Evolutionary conservation across 139 green algal genomes (phyloP).

Genomic region (Chlamydomonas eustigma): DNA sequence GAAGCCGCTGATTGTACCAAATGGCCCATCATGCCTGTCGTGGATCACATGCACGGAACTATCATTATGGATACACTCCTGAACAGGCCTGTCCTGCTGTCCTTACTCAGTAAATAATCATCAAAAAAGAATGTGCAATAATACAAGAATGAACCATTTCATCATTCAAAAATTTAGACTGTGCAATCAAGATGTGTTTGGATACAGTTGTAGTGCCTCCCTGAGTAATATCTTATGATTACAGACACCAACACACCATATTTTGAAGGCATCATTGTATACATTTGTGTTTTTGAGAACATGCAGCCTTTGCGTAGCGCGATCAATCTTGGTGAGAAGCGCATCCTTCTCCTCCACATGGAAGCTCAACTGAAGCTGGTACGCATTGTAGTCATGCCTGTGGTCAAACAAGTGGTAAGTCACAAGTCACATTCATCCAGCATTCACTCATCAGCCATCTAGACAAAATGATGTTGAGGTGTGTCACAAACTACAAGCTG

Average conservation of each 20-base stretch:
- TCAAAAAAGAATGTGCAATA: not conserved
- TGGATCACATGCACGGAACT: constrained; percentile 25
- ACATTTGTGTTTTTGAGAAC: constrained; percentile 76
- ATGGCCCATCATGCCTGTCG: constrained; percentile 79
- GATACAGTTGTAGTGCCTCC: not conserved
- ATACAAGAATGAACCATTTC: not conserved
- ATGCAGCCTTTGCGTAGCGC: constrained; percentile 53
- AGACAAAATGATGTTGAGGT: not conserved
- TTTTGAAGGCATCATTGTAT: constrained; percentile 85
- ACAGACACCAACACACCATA: too few species aligned
- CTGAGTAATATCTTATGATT: too few species aligned
- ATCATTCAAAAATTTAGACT: not conserved
- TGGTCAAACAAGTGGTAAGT: not conserved
- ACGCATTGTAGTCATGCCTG: constrained; percentile 76
- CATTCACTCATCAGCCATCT: constrained; percentile 1
- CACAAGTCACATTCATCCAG: not conserved
- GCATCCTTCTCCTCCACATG: constrained; percentile 74
- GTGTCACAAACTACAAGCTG: not conserved
- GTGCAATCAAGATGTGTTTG: too few species aligned
- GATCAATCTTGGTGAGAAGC: constrained; percentile 57
- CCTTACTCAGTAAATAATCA: not conserved
- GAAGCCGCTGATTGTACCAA: constrained; percentile 87
- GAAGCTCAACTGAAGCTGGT: constrained; percentile 55
- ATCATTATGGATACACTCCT: not conserved
- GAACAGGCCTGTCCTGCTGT: not conserved